Evolutionary conservation across 208 protist species (phyloP).

Genomic region (Leishmania guyanensis): DNA sequence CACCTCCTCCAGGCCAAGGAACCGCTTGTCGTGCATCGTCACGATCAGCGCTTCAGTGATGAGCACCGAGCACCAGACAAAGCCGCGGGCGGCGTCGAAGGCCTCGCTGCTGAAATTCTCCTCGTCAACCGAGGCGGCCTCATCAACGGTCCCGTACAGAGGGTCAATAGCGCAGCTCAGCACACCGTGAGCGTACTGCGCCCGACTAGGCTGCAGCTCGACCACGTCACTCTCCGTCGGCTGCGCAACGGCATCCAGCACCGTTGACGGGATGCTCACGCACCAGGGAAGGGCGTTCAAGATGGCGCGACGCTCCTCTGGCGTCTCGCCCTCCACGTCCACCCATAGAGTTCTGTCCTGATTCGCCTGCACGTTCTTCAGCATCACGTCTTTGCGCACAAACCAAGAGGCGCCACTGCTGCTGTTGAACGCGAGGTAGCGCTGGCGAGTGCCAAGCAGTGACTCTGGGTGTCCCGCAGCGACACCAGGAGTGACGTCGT

Average conservation of each 20-base stretch:
- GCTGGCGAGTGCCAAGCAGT: constrained; percentile 10
- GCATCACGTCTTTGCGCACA: constrained; percentile 16
- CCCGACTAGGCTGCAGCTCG: constrained; percentile 53
- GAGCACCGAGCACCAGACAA: constrained; percentile 65
- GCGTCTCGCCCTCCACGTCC: constrained; percentile 44
- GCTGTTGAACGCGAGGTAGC: constrained; percentile 36
- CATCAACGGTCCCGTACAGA: constrained; percentile 19
- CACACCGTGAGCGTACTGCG: constrained; percentile 54
- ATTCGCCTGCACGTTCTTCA: constrained; percentile 32
- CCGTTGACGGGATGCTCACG: constrained; percentile 37
- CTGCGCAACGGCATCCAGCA: constrained; percentile 52
- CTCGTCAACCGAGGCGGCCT: constrained; percentile 16
- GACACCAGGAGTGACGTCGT: constrained; percentile 9
- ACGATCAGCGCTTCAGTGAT: constrained; percentile 53
- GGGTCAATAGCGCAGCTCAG: constrained; percentile 52
- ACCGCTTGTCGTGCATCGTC: constrained; percentile 64
- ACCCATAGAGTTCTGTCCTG: constrained; percentile 49
- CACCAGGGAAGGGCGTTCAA: constrained; percentile 37
- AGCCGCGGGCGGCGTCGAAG: constrained; percentile 36
- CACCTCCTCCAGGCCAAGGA: constrained; percentile 59
- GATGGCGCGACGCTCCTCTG: constrained; percentile 38
- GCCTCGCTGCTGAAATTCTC: constrained; percentile 33
- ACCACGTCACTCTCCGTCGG: constrained; percentile 66
- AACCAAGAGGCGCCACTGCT: constrained; percentile 26
- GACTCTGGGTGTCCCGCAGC: background rate